Evolutionary conservation across 1,139 yeast genomes (phyloP), one percentile per base, ranked within the genome.

Genomic region (Sugiyamaella xylanicola): DNA sequence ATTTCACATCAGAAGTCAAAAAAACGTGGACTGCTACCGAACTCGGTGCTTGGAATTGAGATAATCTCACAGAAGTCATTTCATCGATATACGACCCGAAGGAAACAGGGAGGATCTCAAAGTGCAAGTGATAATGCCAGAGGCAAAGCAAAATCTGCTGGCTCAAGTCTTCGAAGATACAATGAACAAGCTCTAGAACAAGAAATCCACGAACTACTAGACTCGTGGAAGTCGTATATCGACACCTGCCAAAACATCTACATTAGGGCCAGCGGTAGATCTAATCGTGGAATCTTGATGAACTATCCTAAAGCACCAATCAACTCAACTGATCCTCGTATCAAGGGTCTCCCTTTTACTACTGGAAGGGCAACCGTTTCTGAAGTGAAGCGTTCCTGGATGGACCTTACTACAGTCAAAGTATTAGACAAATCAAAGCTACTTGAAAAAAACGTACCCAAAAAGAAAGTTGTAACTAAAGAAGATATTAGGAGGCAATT

Each of bases 41-140:
- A 68, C 64, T 75, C 57, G 72, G 81, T 87, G 1, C 80, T 84
- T 36, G 65, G 68, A 44, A 59, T 73, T 21, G 64, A 66, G 4
- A 72, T 92, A 3, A 58, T 90, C 4, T 86, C 78, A 13, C 89
- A 91, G 59, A 93, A 92, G 66, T 87, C 97, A 0, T 91, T 90
- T 70, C 99, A 93, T 70, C 78, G 98, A 63, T 93, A 93, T 68
- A 93, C 99, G 2, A 91, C 97, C 0, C 85, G 99, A 74, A 81
- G 97, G 62, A 95, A 93, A 67, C 99, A 93, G 72, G 99, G 99
- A 74, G 99, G 99, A 0, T 82, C 98, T 0, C 99, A 93, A 71
- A 83, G 93, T 60, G 92, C 97, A 0, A 87, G 83, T 72, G 99
- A 93, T 72, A 89, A 86, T 68, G 86, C 96, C 0, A 82, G 87